A percentile compares a stretch with the other conserved stretches of the same genome.
phyloP scores from a whole-genome alignment of 805 yeast species.

The Candida vartiovaarae region DNA sequence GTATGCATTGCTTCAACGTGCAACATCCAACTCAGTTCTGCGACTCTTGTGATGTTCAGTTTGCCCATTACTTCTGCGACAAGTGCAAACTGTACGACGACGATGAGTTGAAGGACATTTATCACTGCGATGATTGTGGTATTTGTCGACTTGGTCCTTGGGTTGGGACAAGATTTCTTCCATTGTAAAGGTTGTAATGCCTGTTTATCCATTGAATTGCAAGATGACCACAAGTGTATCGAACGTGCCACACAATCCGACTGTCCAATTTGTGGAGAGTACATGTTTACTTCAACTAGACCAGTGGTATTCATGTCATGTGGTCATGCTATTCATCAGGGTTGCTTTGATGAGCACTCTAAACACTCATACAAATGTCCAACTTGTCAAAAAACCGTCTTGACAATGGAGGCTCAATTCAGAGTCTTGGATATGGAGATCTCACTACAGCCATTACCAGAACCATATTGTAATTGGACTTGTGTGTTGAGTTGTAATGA shows the following conservation, averaged over 20 bases:
- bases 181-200: slow-evolving; percentile 89
- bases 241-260: slow-evolving; percentile 84
- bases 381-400: slow-evolving; percentile 74
- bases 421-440: slow-evolving; percentile 83
- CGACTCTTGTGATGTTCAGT: slow-evolving; percentile 52
- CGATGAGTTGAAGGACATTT: slow-evolving; percentile 71
- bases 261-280: slow-evolving; percentile 91
- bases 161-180: slow-evolving; percentile 81
- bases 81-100: slow-evolving; percentile 79
- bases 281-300: slow-evolving; percentile 72
- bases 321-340: slow-evolving; percentile 90
- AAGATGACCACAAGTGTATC: slow-evolving; percentile 74
- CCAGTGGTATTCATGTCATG: slow-evolving; percentile 90
- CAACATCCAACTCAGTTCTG: slow-evolving; percentile 72
- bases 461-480: slow-evolving; percentile 70
- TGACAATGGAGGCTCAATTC: slow-evolving; percentile 85
- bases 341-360: slow-evolving; percentile 76
- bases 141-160: slow-evolving; percentile 85
- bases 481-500: slow-evolving; percentile 78
- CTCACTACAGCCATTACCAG: slow-evolving; percentile 66
- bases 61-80: slow-evolving; percentile 73
- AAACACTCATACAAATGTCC: slow-evolving; percentile 88
- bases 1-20: slow-evolving; percentile 73
- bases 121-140: slow-evolving; percentile 90
- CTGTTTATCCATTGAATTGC: slow-evolving; percentile 74